These are phyloP conservation scores for Nepenthes gracilis DNA, from an alignment of 148 eudicot species.

Conservation along the genomic window DNA sequence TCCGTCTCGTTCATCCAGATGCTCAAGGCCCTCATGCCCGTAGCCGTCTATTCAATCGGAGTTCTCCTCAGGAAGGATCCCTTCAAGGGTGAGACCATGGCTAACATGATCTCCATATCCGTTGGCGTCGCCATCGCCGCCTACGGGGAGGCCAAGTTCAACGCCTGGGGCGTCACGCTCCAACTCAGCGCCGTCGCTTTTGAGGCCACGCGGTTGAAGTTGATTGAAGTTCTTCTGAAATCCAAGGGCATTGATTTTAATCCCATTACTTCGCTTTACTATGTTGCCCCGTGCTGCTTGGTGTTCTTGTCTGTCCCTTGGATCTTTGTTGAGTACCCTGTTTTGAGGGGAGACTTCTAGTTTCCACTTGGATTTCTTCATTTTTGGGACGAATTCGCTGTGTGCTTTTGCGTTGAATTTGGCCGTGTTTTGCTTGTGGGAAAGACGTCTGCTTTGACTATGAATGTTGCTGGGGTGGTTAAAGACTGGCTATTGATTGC, in stretches of 20 bases:
- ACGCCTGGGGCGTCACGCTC: slow-evolving; percentile 49
- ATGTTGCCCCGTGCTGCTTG: slow-evolving; percentile 65
- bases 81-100: slow-evolving; percentile 42
- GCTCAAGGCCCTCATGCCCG: slow-evolving; percentile 75
- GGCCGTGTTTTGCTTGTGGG: slow-evolving; percentile 68
- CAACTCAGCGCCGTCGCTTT: slow-evolving; percentile 61
- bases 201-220: slow-evolving; percentile 56
- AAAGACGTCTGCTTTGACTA: slow-evolving; percentile 66
- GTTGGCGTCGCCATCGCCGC: slow-evolving; percentile 71
- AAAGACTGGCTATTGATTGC: slow-evolving; percentile 79
- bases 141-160: slow-evolving; percentile 62
- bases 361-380: slow-evolving; percentile 45
- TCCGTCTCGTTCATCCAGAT: slow-evolving; percentile 70
- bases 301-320: slow-evolving; percentile 52
- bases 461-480: slow-evolving; percentile 80
- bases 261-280: slow-evolving; percentile 52
- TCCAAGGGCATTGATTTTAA: slow-evolving; percentile 54
- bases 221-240: slow-evolving; percentile 50
- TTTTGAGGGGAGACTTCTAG: slow-evolving; percentile 36
- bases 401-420: slow-evolving; percentile 69
- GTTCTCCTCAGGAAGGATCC: slow-evolving; percentile 45
- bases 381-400: slow-evolving; percentile 52
- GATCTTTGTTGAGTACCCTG: slow-evolving; percentile 51
- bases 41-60: slow-evolving; percentile 57
- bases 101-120: slow-evolving; percentile 56